Evolutionary conservation across 2,329 filamentous ascomycete species (phyloP), one percentile per base, ranked within the genome.

Genomic region (Neopestalotiopsis clavispora): DNA sequence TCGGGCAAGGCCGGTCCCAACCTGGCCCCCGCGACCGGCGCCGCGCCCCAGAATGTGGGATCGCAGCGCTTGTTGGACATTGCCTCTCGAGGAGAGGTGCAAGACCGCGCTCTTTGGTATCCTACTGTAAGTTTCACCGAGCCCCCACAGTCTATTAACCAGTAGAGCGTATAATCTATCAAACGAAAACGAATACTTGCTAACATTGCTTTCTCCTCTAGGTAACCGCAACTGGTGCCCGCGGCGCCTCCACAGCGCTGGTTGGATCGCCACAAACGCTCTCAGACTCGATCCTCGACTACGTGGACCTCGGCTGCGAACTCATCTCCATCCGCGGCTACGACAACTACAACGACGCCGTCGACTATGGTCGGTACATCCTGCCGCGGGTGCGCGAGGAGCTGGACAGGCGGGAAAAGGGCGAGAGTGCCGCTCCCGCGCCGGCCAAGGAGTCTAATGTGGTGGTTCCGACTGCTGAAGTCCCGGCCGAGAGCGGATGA

Each of bases 361-460:
- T 89, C 66, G 87, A 90, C 71, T 90, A 89, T 73, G 87, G 87
- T 1, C 81, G 87, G 0, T 86, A 86, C 72, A 80, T 90, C 2
- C 72, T 90, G 70, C 87, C 87, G 0, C 76, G 71, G 17, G 86
- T 89, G 1, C 79, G 85, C 0, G 79, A 75, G 28, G 82, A 12
- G 91, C 91, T 2, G 93, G 90, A 78, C 86, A 93, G 34, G 89
- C 90, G 34, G 91, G 91, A 0, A 85, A 91, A 45, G 92, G 94
- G 73, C 81, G 42, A 30, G 49, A 58, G 17, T 12, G 23, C 7
- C 4, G 28, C 30, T 20, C 17, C 30, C 10, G 10, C 23, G 34
- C 4, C 30, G 42, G 40, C 42, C 17, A 57, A 56, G 40, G 64
- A 42, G 32, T 23, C 30, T n/a, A 28, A 57, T 17, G 61, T 59